Evolutionary conservation across 306 rosid species (phyloP).

Genomic region (Lupinus albus): DNA sequence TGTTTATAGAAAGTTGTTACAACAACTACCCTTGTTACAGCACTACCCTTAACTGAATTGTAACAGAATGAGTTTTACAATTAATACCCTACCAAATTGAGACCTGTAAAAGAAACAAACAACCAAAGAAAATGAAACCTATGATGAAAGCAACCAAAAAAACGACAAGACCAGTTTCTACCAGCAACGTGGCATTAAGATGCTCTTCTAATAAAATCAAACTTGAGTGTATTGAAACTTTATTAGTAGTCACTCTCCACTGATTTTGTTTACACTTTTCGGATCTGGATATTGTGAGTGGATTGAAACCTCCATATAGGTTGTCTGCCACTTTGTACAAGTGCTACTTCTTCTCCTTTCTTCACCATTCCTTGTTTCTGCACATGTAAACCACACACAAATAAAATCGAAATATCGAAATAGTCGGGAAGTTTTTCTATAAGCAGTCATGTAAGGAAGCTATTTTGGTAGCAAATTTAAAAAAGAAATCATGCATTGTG

Average conservation of each 20-base stretch:
- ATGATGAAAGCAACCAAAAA: slow-evolving; percentile 14
- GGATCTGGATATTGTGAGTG: slow-evolving; percentile 93
- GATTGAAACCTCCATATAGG: slow-evolving; percentile 99
- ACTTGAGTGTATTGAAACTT: slow-evolving; percentile 6
- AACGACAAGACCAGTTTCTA: slow-evolving; percentile 18
- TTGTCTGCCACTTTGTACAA: slow-evolving; percentile 94
- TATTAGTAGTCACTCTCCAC: slow-evolving; percentile 20
- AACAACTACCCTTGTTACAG: too few species aligned
- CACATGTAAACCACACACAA: slow-evolving; percentile 26
- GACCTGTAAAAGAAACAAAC: too few species aligned
- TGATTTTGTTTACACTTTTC: slow-evolving; percentile 53
- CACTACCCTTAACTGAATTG: too few species aligned
- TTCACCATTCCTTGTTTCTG: slow-evolving; percentile 96
- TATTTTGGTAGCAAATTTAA: not conserved
- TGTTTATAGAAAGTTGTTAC: too few species aligned
- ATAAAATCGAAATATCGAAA: not conserved
- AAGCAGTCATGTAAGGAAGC: not conserved
- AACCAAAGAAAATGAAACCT: slow-evolving; percentile 25
- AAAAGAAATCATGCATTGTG: not conserved
- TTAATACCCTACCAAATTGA: too few species aligned
- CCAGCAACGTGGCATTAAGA: not conserved
- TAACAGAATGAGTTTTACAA: too few species aligned
- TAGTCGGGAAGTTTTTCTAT: not conserved
- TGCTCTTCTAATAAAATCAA: slow-evolving; percentile 11
- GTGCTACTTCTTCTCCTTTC: slow-evolving; percentile 96